Evolutionary conservation across 2,329 filamentous ascomycete species (phyloP), one percentile per base, ranked within the genome.

Genomic region (Diplodia intermedia): DNA sequence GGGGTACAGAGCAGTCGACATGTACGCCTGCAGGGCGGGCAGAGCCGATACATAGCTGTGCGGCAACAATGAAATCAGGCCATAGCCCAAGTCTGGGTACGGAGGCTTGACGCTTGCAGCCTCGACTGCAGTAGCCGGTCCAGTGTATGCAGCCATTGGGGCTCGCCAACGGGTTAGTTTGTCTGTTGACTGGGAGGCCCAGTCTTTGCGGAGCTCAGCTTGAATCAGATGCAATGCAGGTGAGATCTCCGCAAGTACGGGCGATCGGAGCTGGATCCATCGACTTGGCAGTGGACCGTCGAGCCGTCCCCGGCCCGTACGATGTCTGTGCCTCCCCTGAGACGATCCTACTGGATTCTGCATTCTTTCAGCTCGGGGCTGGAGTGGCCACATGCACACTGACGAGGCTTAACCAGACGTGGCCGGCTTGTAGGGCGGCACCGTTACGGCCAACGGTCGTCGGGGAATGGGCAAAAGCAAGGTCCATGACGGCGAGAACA

Each of bases 101-200:
- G 60, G 15, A 38, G 47, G 47, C 60, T 40, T 52, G 56, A 63
- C 43, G n/a, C 26, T 38, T 29, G 31, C 29, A 31, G 43, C 38
- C 33, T 12, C 29, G 38, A n/a, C 60, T 63, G 60, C 60, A 63
- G 60, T 38, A 63, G 60, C 33, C n/a, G 26, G 60, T n/a, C 60
- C 43, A 49, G 60, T 38, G 40, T 47, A 20, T 52, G 60, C 60
- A 31, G 60, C 50, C 31, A 52, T 63, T 36, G 23, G 31, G 15
- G 43, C 31, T 63, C 47, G 43, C 57, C 26, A 61, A 36, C 18
- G 18, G 26, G 57, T 12, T 33, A n/a, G 9, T 26, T 61, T 29
- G 29, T 29, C 15, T 11, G 7, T 38, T 26, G 23, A 31, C 43
- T 31, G 47, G 60, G 60, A 11, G 7, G 36, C 47, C 60, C 31